Evolutionary conservation across 2,329 filamentous ascomycete species (phyloP).

Genomic region (Zymoseptoria crescenta): DNA sequence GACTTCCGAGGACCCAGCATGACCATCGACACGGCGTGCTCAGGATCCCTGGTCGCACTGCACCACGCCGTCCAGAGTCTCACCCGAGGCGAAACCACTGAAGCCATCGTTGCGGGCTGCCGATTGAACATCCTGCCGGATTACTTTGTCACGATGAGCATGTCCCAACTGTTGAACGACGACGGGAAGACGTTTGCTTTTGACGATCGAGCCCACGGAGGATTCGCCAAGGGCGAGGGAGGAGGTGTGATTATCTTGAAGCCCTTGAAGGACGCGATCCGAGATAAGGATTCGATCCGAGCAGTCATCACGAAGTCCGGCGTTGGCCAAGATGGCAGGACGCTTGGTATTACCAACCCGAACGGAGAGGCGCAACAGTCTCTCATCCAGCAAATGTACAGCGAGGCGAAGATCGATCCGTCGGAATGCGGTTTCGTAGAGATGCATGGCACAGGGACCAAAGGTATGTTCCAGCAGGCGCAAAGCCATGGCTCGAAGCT

Average conservation of each 20-base stretch:
- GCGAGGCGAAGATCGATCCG: constrained; percentile 28
- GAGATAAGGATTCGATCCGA: constrained; percentile 17
- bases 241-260: constrained; percentile 1
- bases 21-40: constrained; percentile 12
- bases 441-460: constrained; percentile 21
- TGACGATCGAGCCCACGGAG: background rate
- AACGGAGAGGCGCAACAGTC: background rate
- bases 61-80: constrained; percentile 3
- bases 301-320: constrained; percentile 30
- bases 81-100: background rate
- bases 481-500: background rate
- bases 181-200: constrained; percentile 1
- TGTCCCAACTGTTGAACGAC: constrained; percentile 12
- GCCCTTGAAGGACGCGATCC: constrained; percentile 1
- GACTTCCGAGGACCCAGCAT: constrained; percentile 9
- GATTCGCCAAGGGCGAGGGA: constrained; percentile 4
- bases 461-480: background rate
- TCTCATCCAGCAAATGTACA: constrained; percentile 3
- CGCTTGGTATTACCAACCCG: constrained; percentile 17
- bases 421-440: constrained; percentile 11
- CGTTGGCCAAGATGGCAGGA: constrained; percentile 31
- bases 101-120: constrained; percentile 1
- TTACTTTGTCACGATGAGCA: background rate
- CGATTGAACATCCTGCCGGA: background rate
- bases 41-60: background rate